Evolutionary conservation across 1,284 basidiomycete genomes (phyloP).

Genomic region (Fomitopsis pinicola): DNA sequence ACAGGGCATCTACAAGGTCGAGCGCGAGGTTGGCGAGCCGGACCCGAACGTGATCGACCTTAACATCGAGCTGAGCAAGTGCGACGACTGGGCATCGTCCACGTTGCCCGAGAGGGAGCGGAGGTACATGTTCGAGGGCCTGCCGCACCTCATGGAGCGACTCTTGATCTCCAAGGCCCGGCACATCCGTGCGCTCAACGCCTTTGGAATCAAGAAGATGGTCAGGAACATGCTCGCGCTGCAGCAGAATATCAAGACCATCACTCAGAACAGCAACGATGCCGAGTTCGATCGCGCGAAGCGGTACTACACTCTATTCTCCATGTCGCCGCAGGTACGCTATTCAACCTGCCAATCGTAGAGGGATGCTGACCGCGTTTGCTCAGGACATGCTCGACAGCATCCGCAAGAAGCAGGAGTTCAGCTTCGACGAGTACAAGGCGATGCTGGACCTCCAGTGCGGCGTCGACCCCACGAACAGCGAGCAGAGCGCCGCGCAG

Average conservation of each 20-base stretch:
- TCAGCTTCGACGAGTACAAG: conserved; percentile 89
- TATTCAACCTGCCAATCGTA: not conserved
- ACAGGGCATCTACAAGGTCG: conserved; percentile 80
- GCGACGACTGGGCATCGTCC: conserved; percentile 66
- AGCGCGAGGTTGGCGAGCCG: conserved; percentile 83
- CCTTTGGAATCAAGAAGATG: conserved; percentile 85
- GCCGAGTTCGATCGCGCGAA: conserved; percentile 75
- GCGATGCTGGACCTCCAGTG: conserved; percentile 86
- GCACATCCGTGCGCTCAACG: conserved; percentile 69
- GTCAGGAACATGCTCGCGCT: conserved; percentile 87
- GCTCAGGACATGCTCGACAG: conserved; percentile 71
- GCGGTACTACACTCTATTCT: conserved; percentile 80
- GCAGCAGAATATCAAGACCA: conserved; percentile 88
- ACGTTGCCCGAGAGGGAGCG: conserved; percentile 64
- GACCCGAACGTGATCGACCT: conserved; percentile 89
- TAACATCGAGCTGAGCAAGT: conserved; percentile 76
- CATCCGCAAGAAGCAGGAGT: conserved; percentile 60
- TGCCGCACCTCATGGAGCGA: conserved; percentile 86
- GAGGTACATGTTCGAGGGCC: conserved; percentile 83
- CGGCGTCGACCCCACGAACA: conserved; percentile 61
- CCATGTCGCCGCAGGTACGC: conserved; percentile 66
- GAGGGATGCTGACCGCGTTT: conserved; percentile 1
- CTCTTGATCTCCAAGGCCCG: conserved; percentile 76
- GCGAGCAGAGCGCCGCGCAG: conserved; percentile 44
- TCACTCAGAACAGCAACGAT: conserved; percentile 56